These are phyloP conservation scores for Xylariaceae sp. DNA, from an alignment of 2,329 filamentous ascomycete species.

Conservation along the genomic window DNA sequence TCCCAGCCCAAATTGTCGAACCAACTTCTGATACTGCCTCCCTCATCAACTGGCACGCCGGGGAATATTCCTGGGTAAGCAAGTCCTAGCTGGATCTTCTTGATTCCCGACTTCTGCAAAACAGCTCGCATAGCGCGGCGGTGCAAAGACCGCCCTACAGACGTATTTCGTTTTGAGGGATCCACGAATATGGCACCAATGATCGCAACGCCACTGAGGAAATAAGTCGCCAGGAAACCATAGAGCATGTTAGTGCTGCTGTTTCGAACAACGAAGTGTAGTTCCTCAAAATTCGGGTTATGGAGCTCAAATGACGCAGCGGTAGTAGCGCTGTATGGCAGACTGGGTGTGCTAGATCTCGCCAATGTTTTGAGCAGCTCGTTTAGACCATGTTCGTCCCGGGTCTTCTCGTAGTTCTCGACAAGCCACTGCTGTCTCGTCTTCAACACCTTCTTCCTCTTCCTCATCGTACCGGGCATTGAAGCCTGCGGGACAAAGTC, in stretches of 20 bases:
- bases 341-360: conserved; percentile 59
- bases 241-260: conserved; percentile 88
- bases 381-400: conserved; percentile 69
- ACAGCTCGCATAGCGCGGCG: conserved; percentile 75
- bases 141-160: conserved; percentile 85
- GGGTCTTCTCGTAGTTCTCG: conserved; percentile 75
- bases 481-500: conserved; percentile 58
- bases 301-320: conserved; percentile 72
- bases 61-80: conserved; percentile 80
- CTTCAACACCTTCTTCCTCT: conserved; percentile 80
- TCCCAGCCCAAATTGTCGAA: conserved; percentile 91
- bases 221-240: conserved; percentile 88
- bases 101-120: conserved; percentile 62
- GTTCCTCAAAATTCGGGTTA: conserved; percentile 66
- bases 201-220: conserved; percentile 64
- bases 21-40: conserved; percentile 60
- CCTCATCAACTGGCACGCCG: conserved; percentile 64
- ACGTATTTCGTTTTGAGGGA: conserved; percentile 76
- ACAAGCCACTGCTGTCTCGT: conserved; percentile 95
- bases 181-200: conserved; percentile 88
- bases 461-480: conserved; percentile 69
- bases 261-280: conserved; percentile 89
- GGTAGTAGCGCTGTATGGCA: conserved; percentile 65
- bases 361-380: conserved; percentile 67
- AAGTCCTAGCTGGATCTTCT: conserved; percentile 75